Percentiles rank a stretch among this genome's conserved stretches.
Conservation (phyloP, 495 filamentous ascomycete species). For the Cercophora samala region DNA sequence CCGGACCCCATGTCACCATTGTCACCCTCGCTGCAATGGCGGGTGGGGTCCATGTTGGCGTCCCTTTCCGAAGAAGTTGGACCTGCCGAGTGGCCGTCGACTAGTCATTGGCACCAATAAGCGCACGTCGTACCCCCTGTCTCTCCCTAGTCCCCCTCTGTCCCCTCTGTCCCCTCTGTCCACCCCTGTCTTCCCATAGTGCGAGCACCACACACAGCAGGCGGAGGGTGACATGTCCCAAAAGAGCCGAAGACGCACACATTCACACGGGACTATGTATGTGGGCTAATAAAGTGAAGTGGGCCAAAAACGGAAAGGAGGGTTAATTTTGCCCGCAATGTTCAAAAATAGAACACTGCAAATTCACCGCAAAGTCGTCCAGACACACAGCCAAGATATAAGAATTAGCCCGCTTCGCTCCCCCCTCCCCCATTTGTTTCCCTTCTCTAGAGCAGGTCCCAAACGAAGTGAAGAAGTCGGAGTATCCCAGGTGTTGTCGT, state of each 20-base stretch:
- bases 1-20: constrained; percentile 29
- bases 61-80: constrained; percentile 34
- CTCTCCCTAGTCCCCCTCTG: too few species aligned
- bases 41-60: constrained; percentile 34
- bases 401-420: constrained; percentile 46
- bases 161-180: neutral
- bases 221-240: constrained; percentile 24
- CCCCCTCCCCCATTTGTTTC: constrained; percentile 23
- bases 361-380: constrained; percentile 15
- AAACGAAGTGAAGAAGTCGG: constrained; percentile 31
- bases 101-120: constrained; percentile 43
- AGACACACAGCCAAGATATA: constrained; percentile 39
- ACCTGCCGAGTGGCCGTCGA: constrained; percentile 42
- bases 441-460: constrained; percentile 34
- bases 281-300: constrained; percentile 26
- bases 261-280: constrained; percentile 13
- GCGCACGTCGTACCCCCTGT: constrained; percentile 28
- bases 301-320: constrained; percentile 35
- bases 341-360: constrained; percentile 42
- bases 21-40: constrained; percentile 20
- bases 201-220: constrained; percentile 19
- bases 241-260: constrained; percentile 19
- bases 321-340: constrained; percentile 36
- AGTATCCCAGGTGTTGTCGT: constrained; percentile 46
- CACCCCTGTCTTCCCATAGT: constrained; percentile 28